phyloP scores from a whole-genome alignment of 371 early-diverging fungal species.

The Sporodiniella umbellata region DNA sequence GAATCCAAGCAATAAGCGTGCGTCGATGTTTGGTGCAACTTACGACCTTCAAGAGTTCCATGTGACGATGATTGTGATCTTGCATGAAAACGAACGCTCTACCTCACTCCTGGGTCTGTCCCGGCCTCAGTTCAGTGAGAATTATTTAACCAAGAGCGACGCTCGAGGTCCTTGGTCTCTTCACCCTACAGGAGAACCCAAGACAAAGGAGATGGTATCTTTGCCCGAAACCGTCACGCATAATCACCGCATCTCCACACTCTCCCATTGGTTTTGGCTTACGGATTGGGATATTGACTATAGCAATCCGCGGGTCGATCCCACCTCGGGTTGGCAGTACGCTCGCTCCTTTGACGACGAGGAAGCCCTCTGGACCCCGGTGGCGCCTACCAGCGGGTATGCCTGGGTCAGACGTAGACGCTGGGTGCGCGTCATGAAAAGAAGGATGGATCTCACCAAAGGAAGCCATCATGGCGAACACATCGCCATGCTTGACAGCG shows the following conservation, averaged over 20 bases:
- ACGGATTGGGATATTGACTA: constrained; percentile 76
- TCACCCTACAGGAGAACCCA: constrained; percentile 41
- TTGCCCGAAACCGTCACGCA: constrained; percentile 30
- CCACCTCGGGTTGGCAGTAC: constrained; percentile 66
- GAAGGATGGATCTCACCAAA: constrained; percentile 46
- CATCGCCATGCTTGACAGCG: constrained; percentile 3
- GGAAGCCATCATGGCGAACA: constrained; percentile 23
- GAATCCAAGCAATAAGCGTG: constrained; percentile 8
- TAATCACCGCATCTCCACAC: constrained; percentile 18
- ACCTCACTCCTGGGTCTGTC: constrained; percentile 40
- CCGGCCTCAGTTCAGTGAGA: constrained; percentile 47
- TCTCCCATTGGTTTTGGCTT: constrained; percentile 69
- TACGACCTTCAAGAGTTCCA: constrained; percentile 52
- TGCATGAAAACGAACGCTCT: constrained; percentile 68
- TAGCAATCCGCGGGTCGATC: constrained; percentile 54
- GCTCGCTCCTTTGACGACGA: constrained; percentile 49
- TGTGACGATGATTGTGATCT: constrained; percentile 50
- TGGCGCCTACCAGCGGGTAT: constrained; percentile 44
- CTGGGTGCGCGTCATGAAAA: constrained; percentile 74
- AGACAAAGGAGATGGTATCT: constrained; percentile 47
- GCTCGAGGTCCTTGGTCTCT: constrained; percentile 58
- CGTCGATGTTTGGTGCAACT: constrained; percentile 10
- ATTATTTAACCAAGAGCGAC: constrained; percentile 46
- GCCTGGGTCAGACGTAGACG: constrained; percentile 66
- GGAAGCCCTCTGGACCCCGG: constrained; percentile 51